A percentile compares a stretch with the other conserved stretches of the same genome.
These are phyloP conservation scores for Raffaelea deltoideospora DNA, from an alignment of 2,329 filamentous ascomycete genomes.

Conservation along the genomic window DNA sequence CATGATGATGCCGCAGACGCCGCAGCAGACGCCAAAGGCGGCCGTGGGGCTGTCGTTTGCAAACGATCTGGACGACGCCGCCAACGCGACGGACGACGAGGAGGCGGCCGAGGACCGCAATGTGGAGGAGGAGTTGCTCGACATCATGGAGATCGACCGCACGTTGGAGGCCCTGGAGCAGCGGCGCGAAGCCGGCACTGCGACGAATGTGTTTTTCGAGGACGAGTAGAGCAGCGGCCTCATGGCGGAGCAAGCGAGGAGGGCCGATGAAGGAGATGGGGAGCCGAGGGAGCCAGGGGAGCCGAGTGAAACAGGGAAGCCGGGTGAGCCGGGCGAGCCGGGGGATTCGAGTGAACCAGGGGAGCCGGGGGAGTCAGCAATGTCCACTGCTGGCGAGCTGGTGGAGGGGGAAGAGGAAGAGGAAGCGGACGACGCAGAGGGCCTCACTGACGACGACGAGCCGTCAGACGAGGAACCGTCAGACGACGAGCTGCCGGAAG, in stretches of 20 bases:
- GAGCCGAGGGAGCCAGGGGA: neutral
- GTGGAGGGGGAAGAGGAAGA: neutral
- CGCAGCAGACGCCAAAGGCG: constrained; percentile 8
- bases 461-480: neutral
- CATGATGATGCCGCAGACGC: constrained; percentile 11
- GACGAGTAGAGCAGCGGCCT: constrained; percentile 9
- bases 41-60: constrained; percentile 29
- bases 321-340: too few relatives aligned
- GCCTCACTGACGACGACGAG: neutral
- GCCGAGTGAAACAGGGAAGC: too few relatives aligned
- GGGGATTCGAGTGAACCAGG: too few relatives aligned
- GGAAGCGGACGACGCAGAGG: neutral
- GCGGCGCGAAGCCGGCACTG: constrained; percentile 26
- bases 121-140: constrained; percentile 45
- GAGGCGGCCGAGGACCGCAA: constrained; percentile 31
- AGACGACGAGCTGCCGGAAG: neutral
- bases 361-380: neutral
- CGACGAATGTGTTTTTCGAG: constrained; percentile 12
- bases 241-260: too few relatives aligned
- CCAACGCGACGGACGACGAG: constrained; percentile 34
- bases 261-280: constrained; percentile 6
- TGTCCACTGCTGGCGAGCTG: neutral
- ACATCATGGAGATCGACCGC: constrained; percentile 51
- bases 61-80: constrained; percentile 34
- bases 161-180: constrained; percentile 40